These are phyloP conservation scores for Triangularia verruculosa DNA, from an alignment of 2,329 filamentous ascomycete species.

Conservation along the genomic window DNA sequence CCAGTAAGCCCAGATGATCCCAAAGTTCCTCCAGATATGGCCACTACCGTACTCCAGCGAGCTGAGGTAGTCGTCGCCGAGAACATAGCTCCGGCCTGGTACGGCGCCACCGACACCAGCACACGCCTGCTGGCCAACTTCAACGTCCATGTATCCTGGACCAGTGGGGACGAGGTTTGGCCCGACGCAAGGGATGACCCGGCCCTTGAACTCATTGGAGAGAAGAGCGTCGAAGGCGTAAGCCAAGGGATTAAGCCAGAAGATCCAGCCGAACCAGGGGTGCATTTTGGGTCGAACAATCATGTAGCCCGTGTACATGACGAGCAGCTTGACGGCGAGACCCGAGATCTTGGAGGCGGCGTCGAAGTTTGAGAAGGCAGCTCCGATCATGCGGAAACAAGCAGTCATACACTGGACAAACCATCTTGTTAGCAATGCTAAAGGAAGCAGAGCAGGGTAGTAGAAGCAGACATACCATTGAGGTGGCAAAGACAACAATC, in stretches of 20 bases:
- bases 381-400: conserved; percentile 55
- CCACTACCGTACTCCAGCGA: conserved; percentile 52
- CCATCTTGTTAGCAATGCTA: conserved; percentile 22
- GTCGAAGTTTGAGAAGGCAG: conserved; percentile 55
- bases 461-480: conserved; percentile 40
- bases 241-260: conserved; percentile 64
- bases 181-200: conserved; percentile 50
- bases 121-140: conserved; percentile 46
- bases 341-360: conserved; percentile 57
- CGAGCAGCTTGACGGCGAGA: conserved; percentile 46
- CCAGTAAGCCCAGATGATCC: conserved; percentile 63
- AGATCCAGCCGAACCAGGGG: conserved; percentile 61
- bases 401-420: conserved; percentile 50
- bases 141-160: conserved; percentile 42
- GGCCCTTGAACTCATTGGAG: conserved; percentile 65
- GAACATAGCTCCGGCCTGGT: conserved; percentile 46
- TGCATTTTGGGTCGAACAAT: conserved; percentile 61
- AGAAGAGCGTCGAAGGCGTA: conserved; percentile 68
- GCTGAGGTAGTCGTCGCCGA: conserved; percentile 56
- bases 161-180: conserved; percentile 51
- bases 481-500: conserved; percentile 48
- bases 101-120: conserved; percentile 56
- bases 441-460: neutral
- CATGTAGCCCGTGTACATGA: conserved; percentile 64
- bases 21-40: conserved; percentile 59